Conservation (phyloP, 345 rosid species). For the Eucalyptus tenuipes region DNA sequence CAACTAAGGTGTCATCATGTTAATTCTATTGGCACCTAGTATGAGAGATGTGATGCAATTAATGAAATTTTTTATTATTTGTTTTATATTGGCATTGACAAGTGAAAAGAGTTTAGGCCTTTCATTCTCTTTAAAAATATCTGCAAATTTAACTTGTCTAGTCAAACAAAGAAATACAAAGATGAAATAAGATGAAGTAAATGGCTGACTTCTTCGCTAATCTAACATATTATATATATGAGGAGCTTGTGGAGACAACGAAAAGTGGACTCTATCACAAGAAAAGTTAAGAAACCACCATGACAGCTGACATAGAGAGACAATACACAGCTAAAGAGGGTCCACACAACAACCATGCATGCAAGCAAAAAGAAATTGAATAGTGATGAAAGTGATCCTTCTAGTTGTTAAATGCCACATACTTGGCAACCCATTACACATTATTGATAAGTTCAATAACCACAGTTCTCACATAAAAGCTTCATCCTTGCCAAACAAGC, state of each 20-base stretch:
- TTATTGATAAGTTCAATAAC: background rate
- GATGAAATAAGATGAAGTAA: background rate
- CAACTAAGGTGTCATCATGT: background rate
- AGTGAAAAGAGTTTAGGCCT: background rate
- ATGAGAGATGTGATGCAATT: background rate
- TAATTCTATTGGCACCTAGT: background rate
- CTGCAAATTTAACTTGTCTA: background rate
- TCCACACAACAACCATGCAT: background rate
- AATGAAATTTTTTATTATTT: background rate
- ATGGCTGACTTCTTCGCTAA: background rate
- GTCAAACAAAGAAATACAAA: background rate
- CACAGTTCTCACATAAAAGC: background rate
- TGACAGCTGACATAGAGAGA: background rate
- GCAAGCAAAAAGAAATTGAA: background rate
- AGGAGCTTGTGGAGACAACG: background rate
- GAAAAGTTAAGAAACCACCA: background rate
- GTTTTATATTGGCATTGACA: background rate
- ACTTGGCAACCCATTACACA: background rate
- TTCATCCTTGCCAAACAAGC: background rate
- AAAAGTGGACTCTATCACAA: background rate
- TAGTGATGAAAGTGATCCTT: background rate
- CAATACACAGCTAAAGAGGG: background rate
- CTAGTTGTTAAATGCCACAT: background rate
- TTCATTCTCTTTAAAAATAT: background rate
- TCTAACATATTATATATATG: background rate